Percentiles rank a stretch among this genome's conserved stretches.
Evolutionary conservation across 225 moss, liverwort and hornwort genomes (phyloP).

Genomic region (Pleurozium schreberi): DNA sequence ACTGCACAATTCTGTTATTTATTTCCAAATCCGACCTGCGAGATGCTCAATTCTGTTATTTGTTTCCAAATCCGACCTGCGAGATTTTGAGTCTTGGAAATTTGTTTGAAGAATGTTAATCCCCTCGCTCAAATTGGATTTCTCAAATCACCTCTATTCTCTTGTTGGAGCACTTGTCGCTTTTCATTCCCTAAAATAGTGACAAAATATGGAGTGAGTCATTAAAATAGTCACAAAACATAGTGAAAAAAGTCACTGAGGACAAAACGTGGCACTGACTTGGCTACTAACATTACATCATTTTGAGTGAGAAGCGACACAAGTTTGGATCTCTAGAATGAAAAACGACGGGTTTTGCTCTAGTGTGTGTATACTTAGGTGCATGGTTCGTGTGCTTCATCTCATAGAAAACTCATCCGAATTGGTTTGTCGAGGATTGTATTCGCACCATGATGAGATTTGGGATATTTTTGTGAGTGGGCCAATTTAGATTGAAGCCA

Average conservation of each 20-base stretch:
- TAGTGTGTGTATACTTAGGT: background rate
- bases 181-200: no score
- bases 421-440: conserved; percentile 60
- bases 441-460: conserved; percentile 66
- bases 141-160: background rate
- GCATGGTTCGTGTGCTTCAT: conserved; percentile 68
- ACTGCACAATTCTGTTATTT: background rate
- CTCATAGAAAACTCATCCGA: conserved; percentile 50
- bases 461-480: conserved; percentile 43
- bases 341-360: no score
- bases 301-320: no score
- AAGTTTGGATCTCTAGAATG: no score
- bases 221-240: no score
- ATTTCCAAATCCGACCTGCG: background rate
- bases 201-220: no score
- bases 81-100: no score
- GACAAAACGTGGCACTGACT: no score
- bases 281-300: no score
- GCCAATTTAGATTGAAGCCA: background rate
- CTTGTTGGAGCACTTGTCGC: background rate
- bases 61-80: background rate
- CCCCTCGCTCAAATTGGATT: background rate
- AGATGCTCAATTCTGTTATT: no score
- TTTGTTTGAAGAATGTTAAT: background rate
- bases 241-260: no score